Base-by-base conservation (phyloP, 176 grass and related monocot genomes). In the Triticum urartu region DNA sequence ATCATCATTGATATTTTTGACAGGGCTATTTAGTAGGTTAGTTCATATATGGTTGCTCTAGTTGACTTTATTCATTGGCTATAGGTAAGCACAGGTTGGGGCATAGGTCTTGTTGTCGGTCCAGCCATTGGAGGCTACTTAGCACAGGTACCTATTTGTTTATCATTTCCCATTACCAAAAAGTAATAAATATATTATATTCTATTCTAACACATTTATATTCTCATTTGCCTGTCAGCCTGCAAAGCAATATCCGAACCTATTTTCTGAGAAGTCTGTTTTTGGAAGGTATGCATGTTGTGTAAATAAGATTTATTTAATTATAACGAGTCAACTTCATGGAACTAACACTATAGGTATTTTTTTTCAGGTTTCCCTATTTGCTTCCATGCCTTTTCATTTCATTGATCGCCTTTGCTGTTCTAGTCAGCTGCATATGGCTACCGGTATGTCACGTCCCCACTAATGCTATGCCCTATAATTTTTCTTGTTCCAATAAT, bases 111-210 rank as follows among this genome's bases (percentile, higher is more conserved):
- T 70, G 89, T 95, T 43, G 11, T 98, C 63, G 95, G 95, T 7
- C 95, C 95, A 72, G 89, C 93, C 15, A 83, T 98, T 85, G 95
- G 95, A 77, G 95, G 93, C 17, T 95, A 87, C 79, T 43, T 98
- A 77, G 89, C 95, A 38, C 91, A 98, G 87, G 93, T 54, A 18
- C 50, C 5, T 54, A 6, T 33, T 72, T 58, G 34, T 48, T 32
- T 1, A 15, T 1, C 47, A 78, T 3, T 30, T 5, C 68, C 13
- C 10, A 50, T 75, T 75, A 33, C 54, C 64, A 3, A 25, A 39
- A 15, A 24, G 21, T 18, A 48, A 18, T 15, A 66, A 1, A 5
- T 54, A 54, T 54, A 54, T 17, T 54, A 18, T 17, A 48, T 48
- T 4, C 9, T 58, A 67, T 50, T 61, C 15, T 26, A 34, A 63